These are phyloP conservation scores for Lanmaoa pseudosensibilis DNA, from an alignment of 768 basidiomycete species.

Conservation along the genomic window DNA sequence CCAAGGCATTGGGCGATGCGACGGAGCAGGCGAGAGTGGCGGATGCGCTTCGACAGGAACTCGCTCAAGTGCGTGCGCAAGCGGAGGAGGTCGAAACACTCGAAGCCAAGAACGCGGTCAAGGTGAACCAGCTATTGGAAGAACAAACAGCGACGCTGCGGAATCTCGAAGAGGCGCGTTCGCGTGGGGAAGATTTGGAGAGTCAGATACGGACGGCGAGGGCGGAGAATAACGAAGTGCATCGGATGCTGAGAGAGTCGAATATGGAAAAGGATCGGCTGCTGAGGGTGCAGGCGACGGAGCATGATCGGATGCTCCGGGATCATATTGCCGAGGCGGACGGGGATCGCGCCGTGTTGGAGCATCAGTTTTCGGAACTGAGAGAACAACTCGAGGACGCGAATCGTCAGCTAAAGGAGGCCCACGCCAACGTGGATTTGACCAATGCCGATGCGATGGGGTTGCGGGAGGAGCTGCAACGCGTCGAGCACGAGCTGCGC, in stretches of 20 bases:
- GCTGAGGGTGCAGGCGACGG: constrained; percentile 68
- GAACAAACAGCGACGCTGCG: constrained; percentile 74
- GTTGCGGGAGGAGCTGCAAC: constrained; percentile 70
- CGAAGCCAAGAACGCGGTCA: constrained; percentile 62
- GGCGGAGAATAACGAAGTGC: constrained; percentile 65
- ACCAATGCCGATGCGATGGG: constrained; percentile 66
- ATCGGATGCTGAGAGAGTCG: constrained; percentile 65
- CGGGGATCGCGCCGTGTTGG: constrained; percentile 88
- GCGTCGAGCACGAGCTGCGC: constrained; percentile 66
- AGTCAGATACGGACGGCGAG: constrained; percentile 69
- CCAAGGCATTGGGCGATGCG: constrained; percentile 62
- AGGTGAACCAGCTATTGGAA: constrained; percentile 64
- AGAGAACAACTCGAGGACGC: constrained; percentile 60
- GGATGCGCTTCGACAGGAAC: constrained; percentile 61
- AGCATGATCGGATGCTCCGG: constrained; percentile 64
- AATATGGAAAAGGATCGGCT: constrained; percentile 78
- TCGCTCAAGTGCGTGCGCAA: constrained; percentile 58
- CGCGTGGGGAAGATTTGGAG: constrained; percentile 73
- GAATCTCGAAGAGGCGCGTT: constrained; percentile 72
- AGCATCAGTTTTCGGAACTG: constrained; percentile 80
- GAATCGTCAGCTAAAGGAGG: constrained; percentile 62
- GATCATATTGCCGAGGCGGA: constrained; percentile 93
- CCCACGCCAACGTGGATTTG: constrained; percentile 59
- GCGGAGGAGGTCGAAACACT: constrained; percentile 67
- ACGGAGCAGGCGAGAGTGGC: constrained; percentile 62